Evolutionary conservation across 148 eudicot species (phyloP).

Genomic region (Oxyria digyna): DNA sequence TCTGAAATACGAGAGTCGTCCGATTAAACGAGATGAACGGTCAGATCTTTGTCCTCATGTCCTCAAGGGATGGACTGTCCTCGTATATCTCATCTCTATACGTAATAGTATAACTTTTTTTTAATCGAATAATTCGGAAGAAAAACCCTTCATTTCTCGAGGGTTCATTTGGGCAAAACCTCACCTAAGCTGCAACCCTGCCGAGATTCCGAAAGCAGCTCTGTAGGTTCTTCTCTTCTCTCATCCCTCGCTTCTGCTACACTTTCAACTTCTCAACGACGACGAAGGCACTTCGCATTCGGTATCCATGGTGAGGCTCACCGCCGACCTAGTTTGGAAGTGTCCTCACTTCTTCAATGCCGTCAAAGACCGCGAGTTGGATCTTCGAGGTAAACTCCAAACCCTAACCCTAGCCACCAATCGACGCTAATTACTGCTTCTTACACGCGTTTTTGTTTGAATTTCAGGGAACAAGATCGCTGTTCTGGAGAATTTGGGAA

Average conservation of each 20-base stretch:
- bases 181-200: background rate
- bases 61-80: too few relatives aligned
- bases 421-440: background rate
- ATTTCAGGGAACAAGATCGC: conserved; percentile 81
- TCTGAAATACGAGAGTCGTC: too few relatives aligned
- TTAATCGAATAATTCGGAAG: background rate
- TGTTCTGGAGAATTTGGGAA: conserved; percentile 83
- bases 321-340: conserved; percentile 91
- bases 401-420: conserved; percentile 6
- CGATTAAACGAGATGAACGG: too few relatives aligned
- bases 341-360: conserved; percentile 98
- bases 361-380: conserved; percentile 79
- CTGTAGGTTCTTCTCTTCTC: background rate
- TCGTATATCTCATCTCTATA: too few relatives aligned
- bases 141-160: background rate
- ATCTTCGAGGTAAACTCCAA: conserved; percentile 69
- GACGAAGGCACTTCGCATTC: background rate
- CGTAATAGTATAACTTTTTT: too few relatives aligned
- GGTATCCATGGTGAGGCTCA: conserved; percentile 58
- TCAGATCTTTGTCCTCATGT: too few relatives aligned
- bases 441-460: conserved; percentile 1
- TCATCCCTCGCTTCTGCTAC: background rate
- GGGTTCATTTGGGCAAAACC: background rate
- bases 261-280: background rate
- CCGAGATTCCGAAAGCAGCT: background rate